Conservation (phyloP, 345 rosid species). For the Raphanus sativus region DNA sequence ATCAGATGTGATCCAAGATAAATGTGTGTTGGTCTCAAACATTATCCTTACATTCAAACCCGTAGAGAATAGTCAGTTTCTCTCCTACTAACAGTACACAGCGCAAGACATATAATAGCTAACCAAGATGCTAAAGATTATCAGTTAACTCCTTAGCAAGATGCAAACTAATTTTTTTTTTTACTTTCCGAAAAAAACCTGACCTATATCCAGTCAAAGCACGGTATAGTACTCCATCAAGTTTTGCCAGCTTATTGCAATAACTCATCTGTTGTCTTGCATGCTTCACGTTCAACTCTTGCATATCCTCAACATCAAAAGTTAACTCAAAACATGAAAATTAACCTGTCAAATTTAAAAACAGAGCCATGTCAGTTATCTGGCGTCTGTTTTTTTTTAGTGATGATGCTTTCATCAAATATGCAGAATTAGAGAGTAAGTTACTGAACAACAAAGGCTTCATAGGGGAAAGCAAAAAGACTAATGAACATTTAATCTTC, state of each 20-base stretch:
- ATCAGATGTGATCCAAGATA: too few relatives aligned
- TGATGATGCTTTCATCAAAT: too few relatives aligned
- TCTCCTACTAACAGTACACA: slow-evolving; percentile 35
- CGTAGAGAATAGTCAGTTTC: slow-evolving; percentile 21
- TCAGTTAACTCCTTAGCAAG: slow-evolving; percentile 7
- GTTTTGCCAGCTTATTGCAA: slow-evolving; percentile 36
- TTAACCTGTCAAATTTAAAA: neutral
- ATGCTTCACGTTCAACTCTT: slow-evolving; percentile 46
- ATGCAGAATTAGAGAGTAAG: neutral
- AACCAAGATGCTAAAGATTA: slow-evolving; percentile 18
- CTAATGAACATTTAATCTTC: neutral
- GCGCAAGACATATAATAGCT: slow-evolving; percentile 10
- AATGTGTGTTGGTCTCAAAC: slow-evolving; percentile 29
- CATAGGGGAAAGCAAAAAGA: neutral
- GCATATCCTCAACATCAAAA: slow-evolving; percentile 42
- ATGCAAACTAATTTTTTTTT: slow-evolving; percentile 25
- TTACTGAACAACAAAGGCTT: neutral
- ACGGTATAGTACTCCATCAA: slow-evolving; percentile 15
- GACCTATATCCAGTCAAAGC: slow-evolving; percentile 14
- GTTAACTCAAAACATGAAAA: slow-evolving; percentile 51
- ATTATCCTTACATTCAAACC: slow-evolving; percentile 31
- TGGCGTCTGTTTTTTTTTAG: too few relatives aligned
- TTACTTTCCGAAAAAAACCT: neutral
- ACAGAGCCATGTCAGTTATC: too few relatives aligned
- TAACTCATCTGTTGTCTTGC: slow-evolving; percentile 41